Conservation (phyloP, 148 eudicot species). For the Cornus florida region DNA sequence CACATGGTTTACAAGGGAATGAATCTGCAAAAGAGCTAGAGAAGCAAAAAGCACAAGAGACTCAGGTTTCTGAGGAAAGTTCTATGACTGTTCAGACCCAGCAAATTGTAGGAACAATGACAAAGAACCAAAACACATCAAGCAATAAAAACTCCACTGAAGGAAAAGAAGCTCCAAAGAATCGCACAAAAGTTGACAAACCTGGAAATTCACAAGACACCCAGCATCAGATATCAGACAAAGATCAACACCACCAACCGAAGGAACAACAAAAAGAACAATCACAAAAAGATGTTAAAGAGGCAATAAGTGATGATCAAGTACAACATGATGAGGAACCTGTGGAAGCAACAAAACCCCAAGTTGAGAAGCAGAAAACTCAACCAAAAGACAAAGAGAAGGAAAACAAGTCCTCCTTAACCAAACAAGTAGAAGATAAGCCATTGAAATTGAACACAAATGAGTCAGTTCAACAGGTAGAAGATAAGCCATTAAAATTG, state of each 20-base stretch:
- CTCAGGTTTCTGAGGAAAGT: conserved; percentile 46
- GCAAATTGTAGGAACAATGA: conserved; percentile 10
- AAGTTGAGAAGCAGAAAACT: conserved; percentile 9
- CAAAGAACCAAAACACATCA: not conserved
- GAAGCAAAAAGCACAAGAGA: no score
- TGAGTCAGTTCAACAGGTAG: no score
- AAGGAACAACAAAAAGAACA: conserved; percentile 29
- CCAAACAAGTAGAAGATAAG: conserved; percentile 29
- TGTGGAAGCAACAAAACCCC: not conserved
- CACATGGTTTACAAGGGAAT: conserved; percentile 29
- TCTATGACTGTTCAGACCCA: conserved; percentile 35
- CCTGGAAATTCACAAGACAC: conserved; percentile 8
- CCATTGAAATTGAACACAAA: not conserved
- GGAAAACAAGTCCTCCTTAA: not conserved
- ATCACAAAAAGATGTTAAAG: conserved; percentile 26
- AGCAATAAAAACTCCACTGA: not conserved
- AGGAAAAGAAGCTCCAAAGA: conserved; percentile 1
- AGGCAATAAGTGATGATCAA: conserved; percentile 30
- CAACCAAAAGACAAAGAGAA: conserved; percentile 5
- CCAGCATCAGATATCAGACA: conserved; percentile 13
- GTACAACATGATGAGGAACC: conserved; percentile 30
- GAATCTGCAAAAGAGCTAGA: conserved; percentile 28
- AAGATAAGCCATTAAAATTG: conserved; percentile 5
- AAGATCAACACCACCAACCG: conserved; percentile 31
- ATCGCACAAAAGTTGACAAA: not conserved